These are phyloP conservation scores for Castanopsis chinensis DNA, from an alignment of 306 rosid genomes.

Conservation along the genomic window DNA sequence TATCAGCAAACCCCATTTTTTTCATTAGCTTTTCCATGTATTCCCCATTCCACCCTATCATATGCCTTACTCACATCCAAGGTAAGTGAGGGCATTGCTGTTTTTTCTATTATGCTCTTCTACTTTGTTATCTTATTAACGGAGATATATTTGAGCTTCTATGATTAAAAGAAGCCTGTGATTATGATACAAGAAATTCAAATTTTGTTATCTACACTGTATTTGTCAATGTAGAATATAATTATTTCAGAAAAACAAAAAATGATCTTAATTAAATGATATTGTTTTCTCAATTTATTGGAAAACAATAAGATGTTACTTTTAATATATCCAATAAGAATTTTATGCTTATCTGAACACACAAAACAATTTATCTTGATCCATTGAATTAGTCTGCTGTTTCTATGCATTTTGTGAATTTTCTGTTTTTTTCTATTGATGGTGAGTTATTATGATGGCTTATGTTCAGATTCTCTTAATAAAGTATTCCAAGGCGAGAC, in stretches of 20 bases:
- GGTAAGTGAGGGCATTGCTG: not conserved
- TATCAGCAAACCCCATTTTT: too few species aligned
- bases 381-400: not conserved
- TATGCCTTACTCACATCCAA: too few species aligned
- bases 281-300: not conserved
- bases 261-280: not conserved
- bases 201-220: not conserved
- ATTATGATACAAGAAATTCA: not conserved
- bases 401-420: not conserved
- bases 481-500: not conserved
- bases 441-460: not conserved
- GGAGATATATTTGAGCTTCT: not conserved
- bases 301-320: not conserved
- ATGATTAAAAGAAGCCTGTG: not conserved
- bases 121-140: not conserved
- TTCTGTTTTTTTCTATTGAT: not conserved
- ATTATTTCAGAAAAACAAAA: not conserved
- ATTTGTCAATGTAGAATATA: not conserved
- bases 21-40: too few species aligned
- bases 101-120: not conserved
- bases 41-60: too few species aligned
- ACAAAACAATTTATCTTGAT: not conserved
- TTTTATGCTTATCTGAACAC: not conserved
- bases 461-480: not conserved
- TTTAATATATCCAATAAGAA: not conserved